Percentiles rank a stretch among this genome's conserved stretches.
Conservation (phyloP, 2,329 filamentous ascomycete genomes). For the Trichoderma sp. region DNA sequence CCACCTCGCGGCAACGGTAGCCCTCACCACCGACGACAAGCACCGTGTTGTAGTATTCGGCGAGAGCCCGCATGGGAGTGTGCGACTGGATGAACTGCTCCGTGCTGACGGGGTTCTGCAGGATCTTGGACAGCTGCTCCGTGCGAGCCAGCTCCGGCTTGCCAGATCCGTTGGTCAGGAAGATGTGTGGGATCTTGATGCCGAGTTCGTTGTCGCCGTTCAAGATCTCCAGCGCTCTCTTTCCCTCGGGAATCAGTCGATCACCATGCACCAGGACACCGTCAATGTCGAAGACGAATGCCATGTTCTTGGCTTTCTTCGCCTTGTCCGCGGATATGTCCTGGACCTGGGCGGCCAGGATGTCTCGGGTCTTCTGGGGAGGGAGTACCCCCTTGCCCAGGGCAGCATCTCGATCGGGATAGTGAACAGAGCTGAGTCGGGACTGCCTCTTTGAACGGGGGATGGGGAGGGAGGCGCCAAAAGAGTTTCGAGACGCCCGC, state of each 20-base stretch:
- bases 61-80: constrained; percentile 20
- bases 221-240: constrained; percentile 17
- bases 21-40: constrained; percentile 21
- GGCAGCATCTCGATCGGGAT: constrained; percentile 8
- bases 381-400: background rate
- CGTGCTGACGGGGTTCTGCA: constrained; percentile 20
- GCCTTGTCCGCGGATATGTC: constrained; percentile 18
- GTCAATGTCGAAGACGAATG: constrained; percentile 22
- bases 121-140: constrained; percentile 15
- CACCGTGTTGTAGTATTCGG: constrained; percentile 18
- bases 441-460: constrained; percentile 21
- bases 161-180: constrained; percentile 18
- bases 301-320: constrained; percentile 23
- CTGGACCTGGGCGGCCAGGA: constrained; percentile 18
- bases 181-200: constrained; percentile 19
- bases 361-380: constrained; percentile 5
- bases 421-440: constrained; percentile 20
- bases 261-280: constrained; percentile 17
- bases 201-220: constrained; percentile 23
- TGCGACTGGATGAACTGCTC: constrained; percentile 23
- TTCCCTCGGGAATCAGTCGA: constrained; percentile 16
- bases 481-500: constrained; percentile 7
- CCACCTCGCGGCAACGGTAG: constrained; percentile 19
- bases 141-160: constrained; percentile 23
- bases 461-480: constrained; percentile 18